Evolutionary conservation across 257 asterid genomes (phyloP), one percentile per base, ranked within the genome.

Genomic region (Jacaranda mimosifolia): DNA sequence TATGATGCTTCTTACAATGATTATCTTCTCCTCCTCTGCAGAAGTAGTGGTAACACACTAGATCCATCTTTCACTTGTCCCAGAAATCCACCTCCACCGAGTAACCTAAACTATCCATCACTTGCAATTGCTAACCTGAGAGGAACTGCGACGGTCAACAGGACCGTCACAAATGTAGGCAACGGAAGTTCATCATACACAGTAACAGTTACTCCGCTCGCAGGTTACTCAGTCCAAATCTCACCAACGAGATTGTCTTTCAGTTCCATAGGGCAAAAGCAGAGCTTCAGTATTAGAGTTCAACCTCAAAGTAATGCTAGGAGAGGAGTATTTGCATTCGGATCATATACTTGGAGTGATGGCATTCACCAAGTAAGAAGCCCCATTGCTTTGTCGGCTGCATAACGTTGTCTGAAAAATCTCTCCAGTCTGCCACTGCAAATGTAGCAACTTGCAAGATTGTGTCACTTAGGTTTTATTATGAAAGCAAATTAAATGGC

Each of bases 141-240:
- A 4, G 88, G 87, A 17, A 14, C 74, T 12, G 6, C 67, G 35
- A 79, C 81, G 0, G 88, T 88, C 9, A 43, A 8, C 3, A 86
- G 96, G 79, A 79, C 82, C 0, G 91, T 88, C 4, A 90, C 89
- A 6, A 88, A 88, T 39, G 96, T 90, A 0, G 96, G 93, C 4
- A 4, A 3, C 0, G 60, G 17, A 7, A 76, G 60, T 0, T 49
- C 78, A 3, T 63, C 81, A 0, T 89, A 84, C 15, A n/a, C 71
- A 0, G 77, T 79, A 3, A 56, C 49, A 3, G 21, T 85, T 3
- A 19, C 15, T 4, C 63, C 79, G 36, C 94, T 92, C 0, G 45
- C 18, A 0, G 89, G 90, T 45, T 87, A 60, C 59, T 19, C 10
- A 0, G 82, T 87, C n/a, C 57, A 59, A 18, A 73, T 89, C 49